Evolutionary conservation across 257 asterid genomes (phyloP).

Genomic region (Nicotiana tomentosiformis): DNA sequence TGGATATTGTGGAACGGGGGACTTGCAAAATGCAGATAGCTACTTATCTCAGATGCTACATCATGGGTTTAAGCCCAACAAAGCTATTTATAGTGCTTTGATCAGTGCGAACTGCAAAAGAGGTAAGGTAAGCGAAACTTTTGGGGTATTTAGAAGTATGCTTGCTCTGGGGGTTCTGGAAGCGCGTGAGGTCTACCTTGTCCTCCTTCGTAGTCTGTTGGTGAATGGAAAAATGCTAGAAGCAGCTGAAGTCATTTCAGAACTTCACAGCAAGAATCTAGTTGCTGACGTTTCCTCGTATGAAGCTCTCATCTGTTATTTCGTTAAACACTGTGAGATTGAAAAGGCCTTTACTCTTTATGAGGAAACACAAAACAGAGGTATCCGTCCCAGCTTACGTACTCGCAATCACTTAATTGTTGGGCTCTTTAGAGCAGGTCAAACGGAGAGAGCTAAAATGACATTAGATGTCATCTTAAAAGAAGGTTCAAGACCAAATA

Average conservation of each 20-base stretch:
- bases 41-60: constrained; percentile 15
- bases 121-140: constrained; percentile 4
- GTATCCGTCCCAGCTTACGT: background rate
- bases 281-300: background rate
- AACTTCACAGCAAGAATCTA: constrained; percentile 1
- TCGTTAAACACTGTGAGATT: background rate
- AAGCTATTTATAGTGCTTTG: constrained; percentile 9
- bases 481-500: constrained; percentile 6
- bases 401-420: background rate
- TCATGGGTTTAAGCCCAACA: constrained; percentile 14
- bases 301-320: background rate
- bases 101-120: constrained; percentile 6
- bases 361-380: background rate
- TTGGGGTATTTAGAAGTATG: constrained; percentile 4
- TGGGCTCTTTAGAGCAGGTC: constrained; percentile 2
- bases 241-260: constrained; percentile 6
- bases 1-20: constrained; percentile 8
- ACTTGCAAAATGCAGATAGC: constrained; percentile 11
- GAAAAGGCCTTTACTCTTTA: background rate
- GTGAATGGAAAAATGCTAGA: background rate
- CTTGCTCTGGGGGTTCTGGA: background rate
- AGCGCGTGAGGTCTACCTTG: background rate
- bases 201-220: background rate
- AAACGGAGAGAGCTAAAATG: constrained; percentile 7
- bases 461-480: background rate